Base-by-base conservation (phyloP, 2,329 filamentous ascomycete species). In the Alternaria sp. region DNA sequence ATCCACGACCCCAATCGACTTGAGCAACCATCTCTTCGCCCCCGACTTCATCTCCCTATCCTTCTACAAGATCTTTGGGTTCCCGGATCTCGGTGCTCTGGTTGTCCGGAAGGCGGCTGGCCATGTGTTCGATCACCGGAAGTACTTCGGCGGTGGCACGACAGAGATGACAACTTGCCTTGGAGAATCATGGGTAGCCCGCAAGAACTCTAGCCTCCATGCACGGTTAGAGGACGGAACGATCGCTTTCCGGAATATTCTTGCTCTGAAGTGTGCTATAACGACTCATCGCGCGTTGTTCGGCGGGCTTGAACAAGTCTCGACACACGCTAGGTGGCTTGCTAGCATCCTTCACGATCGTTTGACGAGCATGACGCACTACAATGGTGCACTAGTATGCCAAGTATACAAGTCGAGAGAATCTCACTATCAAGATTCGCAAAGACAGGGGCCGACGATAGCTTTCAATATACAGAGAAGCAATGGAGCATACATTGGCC, bases 61-160 rank as follows among this genome's bases (percentile, higher is more conserved):
- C 75, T 90, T 98, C 69, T 96, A 97, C 82, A 98, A 98, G 78
- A 94, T 97, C 14, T 98, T 97, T 77, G 95, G 95, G 2, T 97
- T 97, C 68, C 95, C 95, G 0, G 92, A 97, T 75, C 84, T 98
- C 1, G 95, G 95, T 2, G 94, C 90, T 2, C 81, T 98, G 59
- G 88, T 98, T 18, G 89, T 98, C 6, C 89, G 91, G 25, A 94
- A 92, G 68, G 84, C 87, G 15, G 87, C 91, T 4, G 88, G 87
- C 3, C 78, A 85, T 44, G 56, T 83, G 87, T 46, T 84, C 82
- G 55, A 81, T 83, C 58, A 84, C 20, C 82, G 87, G 44, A 85
- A 82, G 64, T 92, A 90, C 72, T 92, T 92, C 71, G 90, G 89
- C 20, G 90, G 90, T 26, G 90, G 89, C 10, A 92, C 90, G 2